Base-by-base conservation (phyloP, 1,284 basidiomycete genomes). In the Fistulinella staudtii region DNA sequence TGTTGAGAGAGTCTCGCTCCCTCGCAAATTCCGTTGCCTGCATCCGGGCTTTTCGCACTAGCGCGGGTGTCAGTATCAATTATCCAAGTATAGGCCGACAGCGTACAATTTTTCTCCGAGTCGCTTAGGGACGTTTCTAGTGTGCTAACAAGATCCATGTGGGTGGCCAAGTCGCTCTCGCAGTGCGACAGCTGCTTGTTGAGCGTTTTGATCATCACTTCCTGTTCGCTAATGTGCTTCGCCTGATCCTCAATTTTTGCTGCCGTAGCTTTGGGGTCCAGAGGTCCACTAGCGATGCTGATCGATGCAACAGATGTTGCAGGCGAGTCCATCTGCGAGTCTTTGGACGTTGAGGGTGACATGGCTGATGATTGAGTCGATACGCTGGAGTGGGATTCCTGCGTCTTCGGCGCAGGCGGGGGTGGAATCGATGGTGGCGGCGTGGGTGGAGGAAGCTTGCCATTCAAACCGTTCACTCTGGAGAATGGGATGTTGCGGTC, bases 131-230 rank as follows among this genome's bases (percentile, higher is more conserved):
- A 89, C 30, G 81, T 79, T 68, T 93, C 90, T 21, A 93, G 73
- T 15, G 84, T 86, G 48, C 72, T 77, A 50, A 93, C 90, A 45
- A 94, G 77, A 63, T 95, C 90, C 76, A 93, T 92, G 62, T 94
- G 92, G 40, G 89, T 85, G 57, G 93, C 89, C 47, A 95, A 72
- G 65, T 95, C 92, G 50, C 77, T 82, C 67, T 95, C 91, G 61
- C 91, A 93, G 64, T 94, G 91, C 24, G 82, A 82, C 43, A 96
- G 67, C 67, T 93, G 91, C 67, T 93, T 92, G 67, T 92, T 91
- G 45, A 96, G 77, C 25, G 86, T 93, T 69, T 89, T 88, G 71
- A 95, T 92, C 86, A 89, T 90, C 39, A 76, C 77, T 54, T 92
- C 89, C 60, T 90, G 87, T 68, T 93, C 89, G 22, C 82, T 85